Base-by-base conservation (phyloP, 2,329 filamentous ascomycete genomes). In the Bipolaris zeicola region DNA sequence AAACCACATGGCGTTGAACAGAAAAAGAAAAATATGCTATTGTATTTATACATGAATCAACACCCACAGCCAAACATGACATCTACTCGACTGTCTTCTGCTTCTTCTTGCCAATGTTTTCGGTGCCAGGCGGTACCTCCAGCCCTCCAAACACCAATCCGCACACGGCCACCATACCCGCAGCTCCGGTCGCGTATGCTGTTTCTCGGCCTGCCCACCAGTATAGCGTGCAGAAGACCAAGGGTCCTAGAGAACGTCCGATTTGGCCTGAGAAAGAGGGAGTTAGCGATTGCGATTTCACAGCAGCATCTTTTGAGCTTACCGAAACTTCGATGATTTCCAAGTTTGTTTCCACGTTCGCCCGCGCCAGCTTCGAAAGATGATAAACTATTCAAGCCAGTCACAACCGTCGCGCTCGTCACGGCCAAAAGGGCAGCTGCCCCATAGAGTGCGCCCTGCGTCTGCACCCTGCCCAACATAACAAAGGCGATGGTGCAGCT, bases 191-290 rank as follows among this genome's bases (percentile, higher is more conserved):
- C 1, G 81, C 82, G 76, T 98, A 99, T 2, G 95, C 95, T 10
- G 87, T 83, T 71, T 96, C 89, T 44, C 95, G 83, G 0, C 95
- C 95, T 6, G 92, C 93, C 95, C 95, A 99, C 95, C 95, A 99
- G 79, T 99, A 99, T 53, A 99, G 81, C 46, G 91, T 92, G 60
- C 95, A 98, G 73, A 99, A 99, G 34, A 96, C 78, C 4, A 99
- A 76, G 0, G 95, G 95, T 0, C 95, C 95, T 10, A 96, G 76
- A 0, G 93, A 92, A 33, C 95, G 85, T 2, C 95, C 95, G 3
- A 93, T 84, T 80, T 99, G 95, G 5, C 95, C 94, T 87, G 82
- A 38, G 5, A 34, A 20, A 39, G 82, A 38, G 6, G 33, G 20
- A 42, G 48, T 72, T 58, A 73, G 66, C 36, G 28, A 48, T 22